A percentile compares a stretch with the other conserved stretches of the same genome.
Evolutionary conservation across 176 grass and related monocot species (phyloP).

Genomic region (Musa beccarii): DNA sequence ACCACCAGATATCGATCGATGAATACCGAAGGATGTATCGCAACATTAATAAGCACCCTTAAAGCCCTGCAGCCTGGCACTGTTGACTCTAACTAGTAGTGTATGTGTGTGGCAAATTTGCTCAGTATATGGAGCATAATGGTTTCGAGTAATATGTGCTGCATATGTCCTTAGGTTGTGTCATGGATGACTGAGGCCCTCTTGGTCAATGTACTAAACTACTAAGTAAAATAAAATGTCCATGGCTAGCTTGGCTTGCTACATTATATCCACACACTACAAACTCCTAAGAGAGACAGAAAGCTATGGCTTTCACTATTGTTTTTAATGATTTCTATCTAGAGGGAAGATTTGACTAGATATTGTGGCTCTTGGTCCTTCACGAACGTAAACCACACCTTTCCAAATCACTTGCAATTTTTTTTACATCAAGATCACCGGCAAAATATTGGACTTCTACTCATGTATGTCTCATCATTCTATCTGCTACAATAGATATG

Average conservation of each 20-base stretch:
- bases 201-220: background rate
- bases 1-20: background rate
- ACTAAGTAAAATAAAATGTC: background rate
- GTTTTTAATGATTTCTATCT: background rate
- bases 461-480: too few species aligned
- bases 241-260: constrained; percentile 1
- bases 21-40: background rate
- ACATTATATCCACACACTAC: background rate
- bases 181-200: background rate
- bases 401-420: background rate
- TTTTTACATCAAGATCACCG: background rate
- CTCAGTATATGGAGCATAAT: background rate
- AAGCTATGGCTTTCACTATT: background rate
- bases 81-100: background rate
- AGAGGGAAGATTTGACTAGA: background rate
- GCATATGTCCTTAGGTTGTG: background rate
- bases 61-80: background rate
- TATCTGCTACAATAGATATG: too few species aligned
- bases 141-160: too few species aligned
- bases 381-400: background rate
- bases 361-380: background rate
- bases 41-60: background rate
- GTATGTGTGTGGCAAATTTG: background rate
- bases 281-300: background rate
- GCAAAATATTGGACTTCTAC: too few species aligned